Conservation (phyloP, 2,329 filamentous ascomycete genomes). For the Apiospora phragmitis region DNA sequence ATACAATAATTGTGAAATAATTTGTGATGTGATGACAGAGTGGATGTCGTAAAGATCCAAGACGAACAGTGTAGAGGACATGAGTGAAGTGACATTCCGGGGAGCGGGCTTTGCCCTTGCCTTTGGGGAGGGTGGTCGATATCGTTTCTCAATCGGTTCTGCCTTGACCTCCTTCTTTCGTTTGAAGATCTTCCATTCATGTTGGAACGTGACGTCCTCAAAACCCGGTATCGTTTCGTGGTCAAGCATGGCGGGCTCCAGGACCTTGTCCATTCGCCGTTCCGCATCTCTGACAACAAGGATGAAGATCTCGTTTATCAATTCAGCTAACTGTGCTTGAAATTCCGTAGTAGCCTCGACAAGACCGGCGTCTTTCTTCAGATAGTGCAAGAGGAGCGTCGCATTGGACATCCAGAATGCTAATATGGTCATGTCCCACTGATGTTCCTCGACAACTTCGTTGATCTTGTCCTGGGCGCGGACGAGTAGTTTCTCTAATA, state of each 20-base stretch:
- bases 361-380: conserved; percentile 89
- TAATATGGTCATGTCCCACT: conserved; percentile 99
- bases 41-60: conserved; percentile 98
- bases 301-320: conserved; percentile 98
- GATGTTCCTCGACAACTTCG: conserved; percentile 88
- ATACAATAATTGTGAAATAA: conserved; percentile 89
- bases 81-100: conserved; percentile 89
- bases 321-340: conserved; percentile 87
- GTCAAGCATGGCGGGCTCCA: conserved; percentile 92
- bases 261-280: conserved; percentile 90
- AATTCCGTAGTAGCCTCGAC: conserved; percentile 82
- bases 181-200: conserved; percentile 98
- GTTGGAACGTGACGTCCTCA: conserved; percentile 94
- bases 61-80: conserved; percentile 95
- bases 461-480: conserved; percentile 96
- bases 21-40: conserved; percentile 91
- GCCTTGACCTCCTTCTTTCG: conserved; percentile 87
- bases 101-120: conserved; percentile 89
- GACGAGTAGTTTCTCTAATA: conserved; percentile 77
- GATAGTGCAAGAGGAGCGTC: conserved; percentile 90
- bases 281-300: conserved; percentile 96
- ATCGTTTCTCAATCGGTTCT: conserved; percentile 86
- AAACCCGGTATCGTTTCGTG: conserved; percentile 98
- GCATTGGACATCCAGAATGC: conserved; percentile 99
- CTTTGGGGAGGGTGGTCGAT: conserved; percentile 90